Evolutionary conservation across 352 stramenopile species (phyloP).

Genomic region (Phytophthora multivora): DNA sequence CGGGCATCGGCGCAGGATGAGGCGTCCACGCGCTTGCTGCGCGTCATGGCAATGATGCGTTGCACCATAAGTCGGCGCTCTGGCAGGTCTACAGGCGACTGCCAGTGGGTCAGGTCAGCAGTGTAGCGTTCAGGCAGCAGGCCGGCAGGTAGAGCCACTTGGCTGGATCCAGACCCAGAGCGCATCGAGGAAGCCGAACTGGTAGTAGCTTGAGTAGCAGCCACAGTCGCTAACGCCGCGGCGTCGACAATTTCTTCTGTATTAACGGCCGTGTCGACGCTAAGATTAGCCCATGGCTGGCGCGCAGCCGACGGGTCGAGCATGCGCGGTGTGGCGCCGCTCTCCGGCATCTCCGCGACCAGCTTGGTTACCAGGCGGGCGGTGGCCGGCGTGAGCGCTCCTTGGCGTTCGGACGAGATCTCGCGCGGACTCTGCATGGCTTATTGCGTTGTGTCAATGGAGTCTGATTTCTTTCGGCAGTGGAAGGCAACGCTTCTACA

Average conservation of each 20-base stretch:
- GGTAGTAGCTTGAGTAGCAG: conserved; percentile 22
- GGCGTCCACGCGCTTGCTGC: conserved; percentile 56
- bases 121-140: conserved; percentile 81
- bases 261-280: conserved; percentile 55
- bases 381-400: conserved; percentile 68
- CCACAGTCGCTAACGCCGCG: background rate
- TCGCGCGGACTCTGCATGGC: conserved; percentile 55
- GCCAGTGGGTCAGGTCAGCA: conserved; percentile 79
- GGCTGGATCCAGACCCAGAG: conserved; percentile 47
- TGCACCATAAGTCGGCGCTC: conserved; percentile 86
- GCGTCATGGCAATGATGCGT: conserved; percentile 88
- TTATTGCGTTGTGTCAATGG: conserved; percentile 5
- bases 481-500: conserved; percentile 24
- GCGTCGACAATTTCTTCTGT: conserved; percentile 7
- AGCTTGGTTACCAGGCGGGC: conserved; percentile 59
- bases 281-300: conserved; percentile 78
- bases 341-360: conserved; percentile 30
- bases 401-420: conserved; percentile 75
- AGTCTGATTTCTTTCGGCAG: conserved; percentile 22
- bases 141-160: conserved; percentile 50
- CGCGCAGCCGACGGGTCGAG: conserved; percentile 49
- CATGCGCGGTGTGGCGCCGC: conserved; percentile 54
- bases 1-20: conserved; percentile 48
- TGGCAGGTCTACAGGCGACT: conserved; percentile 79
- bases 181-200: conserved; percentile 47